Percentiles rank a stretch among this genome's conserved stretches.
phyloP scores from a whole-genome alignment of 129 eudicot genomes.

The Flaveria sonorensis region DNA sequence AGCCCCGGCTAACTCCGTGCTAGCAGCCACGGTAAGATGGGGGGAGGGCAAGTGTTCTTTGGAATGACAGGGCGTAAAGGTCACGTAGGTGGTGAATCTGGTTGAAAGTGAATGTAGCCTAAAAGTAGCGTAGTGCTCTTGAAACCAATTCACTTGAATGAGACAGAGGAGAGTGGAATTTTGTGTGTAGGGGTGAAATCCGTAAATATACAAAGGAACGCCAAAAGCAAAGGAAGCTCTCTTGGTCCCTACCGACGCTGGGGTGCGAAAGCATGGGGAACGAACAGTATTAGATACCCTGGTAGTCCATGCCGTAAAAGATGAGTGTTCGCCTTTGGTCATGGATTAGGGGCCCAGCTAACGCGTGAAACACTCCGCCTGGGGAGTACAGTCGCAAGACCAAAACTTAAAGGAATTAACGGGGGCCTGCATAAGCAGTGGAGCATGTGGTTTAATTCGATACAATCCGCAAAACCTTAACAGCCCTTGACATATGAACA shows the following conservation, averaged over 20 bases:
- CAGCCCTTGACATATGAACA: conserved; percentile 17
- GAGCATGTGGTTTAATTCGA: conserved; percentile 6
- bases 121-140: too few relatives aligned
- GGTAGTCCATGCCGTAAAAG: background rate
- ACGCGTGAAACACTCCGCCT: too few relatives aligned
- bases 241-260: conserved; percentile 11
- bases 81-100: too few relatives aligned
- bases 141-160: too few relatives aligned
- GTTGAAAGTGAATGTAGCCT: too few relatives aligned
- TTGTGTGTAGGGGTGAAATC: background rate
- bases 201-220: conserved; percentile 16
- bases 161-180: too few relatives aligned
- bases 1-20: too few relatives aligned
- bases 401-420: background rate
- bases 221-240: conserved; percentile 17
- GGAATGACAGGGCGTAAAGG: too few relatives aligned
- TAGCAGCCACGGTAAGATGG: too few relatives aligned
- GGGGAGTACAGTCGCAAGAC: too few relatives aligned
- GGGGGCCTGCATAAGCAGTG: background rate
- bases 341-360: background rate
- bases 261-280: conserved; percentile 5
- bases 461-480: conserved; percentile 19
- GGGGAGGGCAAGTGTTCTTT: too few relatives aligned
- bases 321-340: background rate
- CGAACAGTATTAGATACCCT: background rate